Evolutionary conservation across 2,329 filamentous ascomycete genomes (phyloP), one percentile per base, ranked within the genome.

Genomic region (Pyrenophora graminea): DNA sequence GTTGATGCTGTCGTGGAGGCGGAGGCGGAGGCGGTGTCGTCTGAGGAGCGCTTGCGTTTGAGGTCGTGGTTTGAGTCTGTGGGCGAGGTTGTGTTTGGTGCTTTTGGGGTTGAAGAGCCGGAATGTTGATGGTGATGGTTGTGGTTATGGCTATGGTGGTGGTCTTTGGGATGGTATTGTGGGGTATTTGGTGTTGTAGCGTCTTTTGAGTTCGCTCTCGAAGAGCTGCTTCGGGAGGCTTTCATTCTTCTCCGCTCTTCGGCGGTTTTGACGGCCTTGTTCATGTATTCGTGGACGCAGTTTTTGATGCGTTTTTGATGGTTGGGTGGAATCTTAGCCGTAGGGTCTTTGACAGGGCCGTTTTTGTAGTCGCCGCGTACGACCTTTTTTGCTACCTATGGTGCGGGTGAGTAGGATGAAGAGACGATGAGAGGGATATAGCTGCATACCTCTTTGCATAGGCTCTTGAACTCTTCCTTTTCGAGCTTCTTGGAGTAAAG

Each of bases 301-400:
- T 84, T 86, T 75, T 90, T 96, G 52, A 97, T 84, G 58, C 91
- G 90, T 68, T 87, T 87, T 63, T 87, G 83, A 64, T 94, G 89
- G 68, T 90, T 92, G 31, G 89, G 83, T 23, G 82, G 83, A 58
- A 97, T 87, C 41, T 83, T 84, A 19, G 68, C 68, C 7, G 85
- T 90, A 0, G 91, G 93, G 66, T 97, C 87, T 39, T 85, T 82
- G 8, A 97, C 91, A n/a, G 91, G 87, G 40, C 86, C 85, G 67
- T 93, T 88, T 72, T 96, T 96, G 76, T 90, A 97, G 71, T 97
- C 93, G 0, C 91, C 94, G 15, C 89, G 85, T 17, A 96, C 92
- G 12, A 97, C 82, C 73, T 93, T 96, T 75, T 96, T 96, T 49
- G 86, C 86, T 39, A 93, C 82, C 72, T 82, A 51, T 38, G 41